phyloP scores from a whole-genome alignment of 1,284 basidiomycete genomes.

The Leccinum ponderosum region DNA sequence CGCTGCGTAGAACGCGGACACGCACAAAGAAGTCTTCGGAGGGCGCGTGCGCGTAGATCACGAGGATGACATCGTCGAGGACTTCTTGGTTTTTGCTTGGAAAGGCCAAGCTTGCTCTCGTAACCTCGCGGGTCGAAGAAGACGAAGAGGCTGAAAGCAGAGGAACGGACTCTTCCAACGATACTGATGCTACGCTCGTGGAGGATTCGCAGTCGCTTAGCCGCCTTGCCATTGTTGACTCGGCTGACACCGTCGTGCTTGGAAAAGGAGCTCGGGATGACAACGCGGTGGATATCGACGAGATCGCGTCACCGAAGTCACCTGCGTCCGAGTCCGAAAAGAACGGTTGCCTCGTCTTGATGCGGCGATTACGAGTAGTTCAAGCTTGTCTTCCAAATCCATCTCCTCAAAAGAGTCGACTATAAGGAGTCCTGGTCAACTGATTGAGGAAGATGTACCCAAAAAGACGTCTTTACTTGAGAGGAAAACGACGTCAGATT shows the following conservation, averaged over 20 bases:
- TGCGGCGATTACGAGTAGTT: conserved; percentile 24
- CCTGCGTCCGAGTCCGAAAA: conserved; percentile 39
- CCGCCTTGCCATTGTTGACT: conserved; percentile 27
- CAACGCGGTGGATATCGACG: conserved; percentile 53
- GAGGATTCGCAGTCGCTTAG: conserved; percentile 59
- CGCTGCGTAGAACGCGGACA: conserved; percentile 72
- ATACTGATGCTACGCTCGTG: conserved; percentile 81
- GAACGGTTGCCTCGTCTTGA: conserved; percentile 43
- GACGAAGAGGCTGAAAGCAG: conserved; percentile 74
- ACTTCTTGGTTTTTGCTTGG: conserved; percentile 70
- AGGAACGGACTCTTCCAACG: conserved; percentile 77
- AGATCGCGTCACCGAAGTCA: conserved; percentile 37
- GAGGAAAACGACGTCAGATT: conserved; percentile 64
- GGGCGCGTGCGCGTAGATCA: conserved; percentile 67
- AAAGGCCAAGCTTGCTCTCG: conserved; percentile 87
- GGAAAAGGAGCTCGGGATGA: conserved; percentile 69
- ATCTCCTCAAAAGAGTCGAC: conserved; percentile 47
- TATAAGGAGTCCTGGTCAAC: conserved; percentile 26
- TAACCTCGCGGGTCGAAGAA: conserved; percentile 88
- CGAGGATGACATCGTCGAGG: conserved; percentile 64
- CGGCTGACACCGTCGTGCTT: conserved; percentile 55
- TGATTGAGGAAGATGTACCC: conserved; percentile 21
- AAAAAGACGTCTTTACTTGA: conserved; percentile 65
- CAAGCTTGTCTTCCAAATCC: conserved; percentile 30
- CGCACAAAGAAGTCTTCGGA: conserved; percentile 71